Base-by-base conservation (phyloP, 495 filamentous ascomycete genomes). In the Rhizodiscina lignyota region DNA sequence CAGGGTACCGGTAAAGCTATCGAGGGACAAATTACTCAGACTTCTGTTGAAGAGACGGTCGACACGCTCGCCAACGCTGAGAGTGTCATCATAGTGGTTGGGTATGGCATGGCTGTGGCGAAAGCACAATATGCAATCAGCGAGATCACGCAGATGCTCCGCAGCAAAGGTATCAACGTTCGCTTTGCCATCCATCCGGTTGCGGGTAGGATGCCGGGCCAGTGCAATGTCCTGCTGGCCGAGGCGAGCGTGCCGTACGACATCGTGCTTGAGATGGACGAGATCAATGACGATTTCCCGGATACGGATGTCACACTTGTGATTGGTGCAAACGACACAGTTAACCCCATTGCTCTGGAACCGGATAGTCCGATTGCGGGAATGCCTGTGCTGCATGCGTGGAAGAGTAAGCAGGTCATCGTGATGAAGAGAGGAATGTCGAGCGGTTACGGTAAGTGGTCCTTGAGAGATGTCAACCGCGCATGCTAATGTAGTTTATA, bases 101-200 rank as follows among this genome's bases (percentile, higher is more conserved):
- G 81, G 1, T 87, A 87, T 35, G 81, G 81, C 26, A 87, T 87
- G 81, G 81, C 81, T 0, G 81, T 87, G 3, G 81, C 81, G 11
- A 84, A 85, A 59, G 79, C 80, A 4, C 81, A 87, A 52, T 85
- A 87, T 44, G 78, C 79, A 18, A 82, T 84, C 27, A 73, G 75
- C 6, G 79, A 83, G 41, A 83, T 87, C 35, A 76, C 74, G 6
- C 45, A 59, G n/a, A 69, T 74, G 59, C 59, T 84, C 8, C 72
- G 77, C 21, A 50, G 68, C 12, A 74, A 74, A 46, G 77, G 77
- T 15, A 60, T 83, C 44, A 80, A 73, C 18, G 79, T 84, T 6
- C 74, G 79, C n/a, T 87, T 87, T 43, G 81, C 79, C 10, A 87
- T 87, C 41, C 81, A 85, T 47, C 79, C 79, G 0, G 79, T 85